A percentile compares a stretch with the other conserved stretches of the same genome.
phyloP scores from a whole-genome alignment of 2,329 filamentous ascomycete genomes.

The Calonectria pseudoreteaudii region DNA sequence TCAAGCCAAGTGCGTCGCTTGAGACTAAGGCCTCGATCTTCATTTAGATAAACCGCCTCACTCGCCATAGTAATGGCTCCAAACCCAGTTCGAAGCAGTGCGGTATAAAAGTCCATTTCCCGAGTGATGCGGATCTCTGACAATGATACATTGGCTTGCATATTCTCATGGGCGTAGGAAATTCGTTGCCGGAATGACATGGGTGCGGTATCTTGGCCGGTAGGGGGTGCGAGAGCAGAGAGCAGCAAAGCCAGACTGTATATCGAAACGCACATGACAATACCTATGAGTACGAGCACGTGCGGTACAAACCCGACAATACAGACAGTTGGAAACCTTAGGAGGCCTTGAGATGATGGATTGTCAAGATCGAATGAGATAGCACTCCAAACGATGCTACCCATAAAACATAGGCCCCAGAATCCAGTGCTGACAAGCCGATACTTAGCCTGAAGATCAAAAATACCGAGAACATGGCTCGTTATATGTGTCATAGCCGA shows the following conservation, averaged over 20 bases:
- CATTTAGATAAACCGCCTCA: conserved; percentile 95
- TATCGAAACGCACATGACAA: conserved; percentile 79
- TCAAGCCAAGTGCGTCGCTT: conserved; percentile 90
- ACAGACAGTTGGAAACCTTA: conserved; percentile 93
- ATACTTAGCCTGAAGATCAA: conserved; percentile 82
- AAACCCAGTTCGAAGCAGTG: conserved; percentile 87
- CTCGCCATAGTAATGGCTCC: conserved; percentile 91
- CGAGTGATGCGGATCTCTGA: conserved; percentile 83
- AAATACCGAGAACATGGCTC: conserved; percentile 84
- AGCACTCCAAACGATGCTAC: conserved; percentile 83
- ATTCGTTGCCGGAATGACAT: conserved; percentile 71
- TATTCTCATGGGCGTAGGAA: conserved; percentile 80
- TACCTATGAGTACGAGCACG: conserved; percentile 85
- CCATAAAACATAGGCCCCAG: conserved; percentile 93
- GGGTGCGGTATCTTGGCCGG: conserved; percentile 39
- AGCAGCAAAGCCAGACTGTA: conserved; percentile 82
- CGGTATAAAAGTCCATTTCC: conserved; percentile 96
- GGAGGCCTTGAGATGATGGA: conserved; percentile 71
- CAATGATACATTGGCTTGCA: conserved; percentile 91
- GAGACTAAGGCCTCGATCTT: conserved; percentile 81
- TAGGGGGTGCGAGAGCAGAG: conserved; percentile 65
- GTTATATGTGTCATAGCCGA: conserved; percentile 89
- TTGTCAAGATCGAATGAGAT: conserved; percentile 72
- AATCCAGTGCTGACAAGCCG: conserved; percentile 89
- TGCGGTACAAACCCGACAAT: conserved; percentile 96